Base-by-base conservation (phyloP, 208 protist genomes). In the Crithidia mellificae region DNA sequence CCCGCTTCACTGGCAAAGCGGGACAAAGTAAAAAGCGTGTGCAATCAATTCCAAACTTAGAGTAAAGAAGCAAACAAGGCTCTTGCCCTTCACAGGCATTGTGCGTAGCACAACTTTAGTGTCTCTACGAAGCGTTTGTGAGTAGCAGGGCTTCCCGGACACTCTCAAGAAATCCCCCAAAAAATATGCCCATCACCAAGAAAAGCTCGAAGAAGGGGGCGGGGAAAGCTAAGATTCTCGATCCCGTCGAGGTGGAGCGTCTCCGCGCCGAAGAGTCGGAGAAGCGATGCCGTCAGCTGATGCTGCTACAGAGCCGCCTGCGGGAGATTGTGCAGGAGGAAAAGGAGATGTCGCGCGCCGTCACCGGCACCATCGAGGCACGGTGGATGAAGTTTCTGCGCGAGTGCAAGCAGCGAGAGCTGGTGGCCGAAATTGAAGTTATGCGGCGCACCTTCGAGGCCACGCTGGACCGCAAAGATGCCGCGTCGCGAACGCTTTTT, bases 381-480 rank as follows among this genome's bases (percentile, higher is more conserved):
- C 82, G 90, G 0, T 98, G 94, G 94, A 88, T 98, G 20, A 63
- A 79, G 15, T 95, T 98, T 68, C 76, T 98, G 38, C 87, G 97
- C 9, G 83, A 96, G 44, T 92, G 93, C 65, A 98, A 98, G 80
- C 89, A 95, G 36, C 83, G 94, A 59, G 94, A 98, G 63, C 84
- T 99, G 1, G 67, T 92, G 1, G 71, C 93, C 2, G 86, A 94
- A 39, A 92, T 98, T 51, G 94, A 97, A 57, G 81, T 97, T 24
- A 50, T 96, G 24, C 78, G 85, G 3, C 88, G 97, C n/a, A 78
- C 77, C 15, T 97, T 98, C 63, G 94, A 98, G 61, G 66, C 85
- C 25, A 79, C 89, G 27, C 84, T 98, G 19, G 97, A 98, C 74
- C 78, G 95, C 29, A 98, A 98, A 70, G 93, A 98, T 55, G 88